phyloP scores from a whole-genome alignment of 2,329 filamentous ascomycete species.

The Tolypocladium endophyticum region DNA sequence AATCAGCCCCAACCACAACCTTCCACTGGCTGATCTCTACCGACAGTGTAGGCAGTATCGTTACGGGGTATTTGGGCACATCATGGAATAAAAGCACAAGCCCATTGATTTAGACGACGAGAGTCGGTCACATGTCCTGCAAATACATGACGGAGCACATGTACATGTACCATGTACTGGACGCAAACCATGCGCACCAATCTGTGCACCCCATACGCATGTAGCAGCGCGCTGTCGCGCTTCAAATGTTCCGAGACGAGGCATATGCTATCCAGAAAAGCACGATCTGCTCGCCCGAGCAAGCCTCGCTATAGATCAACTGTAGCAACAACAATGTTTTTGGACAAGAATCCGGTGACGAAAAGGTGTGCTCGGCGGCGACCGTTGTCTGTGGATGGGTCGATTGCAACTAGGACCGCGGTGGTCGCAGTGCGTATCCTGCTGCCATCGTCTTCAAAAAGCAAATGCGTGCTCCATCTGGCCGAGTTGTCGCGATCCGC shows the following conservation, averaged over 20 bases:
- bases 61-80: too few relatives aligned
- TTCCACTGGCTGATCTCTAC: too few relatives aligned
- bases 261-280: neutral
- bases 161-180: too few relatives aligned
- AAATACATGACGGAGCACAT: too few relatives aligned
- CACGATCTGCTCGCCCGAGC: neutral
- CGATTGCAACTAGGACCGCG: conserved; percentile 41
- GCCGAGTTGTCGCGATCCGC: conserved; percentile 1
- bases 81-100: too few relatives aligned
- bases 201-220: too few relatives aligned
- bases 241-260: neutral
- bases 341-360: conserved; percentile 43
- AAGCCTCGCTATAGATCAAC: conserved; percentile 23
- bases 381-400: conserved; percentile 30
- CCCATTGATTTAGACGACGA: too few relatives aligned
- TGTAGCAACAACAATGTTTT: conserved; percentile 37
- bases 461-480: conserved; percentile 31
- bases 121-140: too few relatives aligned
- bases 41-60: too few relatives aligned
- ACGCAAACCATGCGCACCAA: neutral
- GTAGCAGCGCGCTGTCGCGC: neutral
- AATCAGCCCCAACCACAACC: too few relatives aligned
- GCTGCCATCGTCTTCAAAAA: conserved; percentile 48
- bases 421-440: conserved; percentile 37
- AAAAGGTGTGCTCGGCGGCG: conserved; percentile 45